Evolutionary conservation across 2,329 filamentous ascomycete species (phyloP).

Genomic region (Aspergillus tanneri): DNA sequence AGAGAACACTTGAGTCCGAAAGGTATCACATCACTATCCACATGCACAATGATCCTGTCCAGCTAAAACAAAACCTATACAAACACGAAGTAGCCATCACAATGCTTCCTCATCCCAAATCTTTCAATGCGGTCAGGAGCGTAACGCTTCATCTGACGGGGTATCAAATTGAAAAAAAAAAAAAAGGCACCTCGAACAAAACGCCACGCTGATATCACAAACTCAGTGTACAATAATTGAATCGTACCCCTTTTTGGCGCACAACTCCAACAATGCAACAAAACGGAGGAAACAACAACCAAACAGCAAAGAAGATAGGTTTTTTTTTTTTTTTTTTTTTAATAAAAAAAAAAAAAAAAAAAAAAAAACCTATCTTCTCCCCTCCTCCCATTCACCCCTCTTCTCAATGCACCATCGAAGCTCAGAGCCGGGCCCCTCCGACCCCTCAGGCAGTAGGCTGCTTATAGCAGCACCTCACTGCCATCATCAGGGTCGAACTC

Average conservation of each 20-base stretch:
- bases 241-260: background rate
- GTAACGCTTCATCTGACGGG: conserved; percentile 22
- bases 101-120: background rate
- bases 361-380: no score
- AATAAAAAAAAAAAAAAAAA: conserved; percentile 1
- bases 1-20: no score
- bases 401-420: no score
- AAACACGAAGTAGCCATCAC: background rate
- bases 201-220: conserved; percentile 4
- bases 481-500: conserved; percentile 38
- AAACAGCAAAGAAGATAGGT: no score
- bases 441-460: no score
- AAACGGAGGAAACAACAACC: conserved; percentile 2
- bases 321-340: no score
- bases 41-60: background rate
- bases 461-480: conserved; percentile 25
- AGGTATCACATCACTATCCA: background rate
- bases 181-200: conserved; percentile 7
- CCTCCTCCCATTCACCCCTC: no score
- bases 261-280: conserved; percentile 1
- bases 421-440: no score
- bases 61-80: background rate
- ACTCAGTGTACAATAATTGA: no score
- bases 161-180: conserved; percentile 21
- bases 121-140: conserved; percentile 20